A percentile compares a stretch with the other conserved stretches of the same genome.
These are phyloP conservation scores for Termitomyces sp. DNA, from an alignment of 768 basidiomycete genomes.

Conservation along the genomic window DNA sequence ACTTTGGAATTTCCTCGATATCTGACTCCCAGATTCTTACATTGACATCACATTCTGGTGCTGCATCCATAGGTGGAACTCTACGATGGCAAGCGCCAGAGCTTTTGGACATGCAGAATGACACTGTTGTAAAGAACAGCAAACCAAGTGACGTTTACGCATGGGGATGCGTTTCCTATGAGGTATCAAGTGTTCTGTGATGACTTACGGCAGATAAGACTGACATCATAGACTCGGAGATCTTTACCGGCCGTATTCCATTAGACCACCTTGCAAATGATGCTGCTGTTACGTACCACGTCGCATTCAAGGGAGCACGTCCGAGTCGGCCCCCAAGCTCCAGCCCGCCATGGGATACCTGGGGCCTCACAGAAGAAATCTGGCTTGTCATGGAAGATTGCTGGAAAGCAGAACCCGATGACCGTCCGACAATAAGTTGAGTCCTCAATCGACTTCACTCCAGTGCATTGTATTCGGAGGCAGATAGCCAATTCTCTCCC, in stretches of 20 bases:
- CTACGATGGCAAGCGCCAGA: neutral
- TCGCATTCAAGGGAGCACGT: neutral
- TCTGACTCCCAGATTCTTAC: neutral
- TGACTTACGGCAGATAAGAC: too few relatives aligned
- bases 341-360: neutral
- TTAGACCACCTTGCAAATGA: neutral
- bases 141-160: neutral
- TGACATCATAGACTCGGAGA: too few relatives aligned
- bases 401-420: too few relatives aligned
- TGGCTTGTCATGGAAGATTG: too few relatives aligned
- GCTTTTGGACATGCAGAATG: neutral
- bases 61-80: neutral
- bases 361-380: too few relatives aligned
- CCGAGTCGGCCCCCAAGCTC: neutral
- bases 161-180: neutral
- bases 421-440: too few relatives aligned
- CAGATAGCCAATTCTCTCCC: neutral
- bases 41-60: neutral
- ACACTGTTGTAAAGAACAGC: neutral
- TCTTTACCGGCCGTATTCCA: neutral
- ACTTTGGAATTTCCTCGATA: too few relatives aligned
- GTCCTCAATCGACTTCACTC: neutral
- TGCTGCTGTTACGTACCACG: neutral
- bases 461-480: neutral
- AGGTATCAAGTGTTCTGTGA: neutral